phyloP scores from a whole-genome alignment of 345 rosid genomes.

The Sisymbrium altissimum region DNA sequence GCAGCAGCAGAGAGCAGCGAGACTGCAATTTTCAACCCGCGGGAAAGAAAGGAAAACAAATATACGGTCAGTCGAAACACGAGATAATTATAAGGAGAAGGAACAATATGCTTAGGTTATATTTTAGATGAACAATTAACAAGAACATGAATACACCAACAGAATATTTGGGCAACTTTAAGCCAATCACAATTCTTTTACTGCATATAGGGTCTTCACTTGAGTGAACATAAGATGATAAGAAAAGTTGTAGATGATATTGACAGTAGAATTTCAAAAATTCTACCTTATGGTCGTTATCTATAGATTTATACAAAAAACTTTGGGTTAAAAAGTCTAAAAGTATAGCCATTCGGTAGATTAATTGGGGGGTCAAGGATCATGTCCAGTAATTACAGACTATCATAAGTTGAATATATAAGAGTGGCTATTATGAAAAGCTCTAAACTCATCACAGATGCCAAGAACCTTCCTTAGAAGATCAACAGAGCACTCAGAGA shows the following conservation, averaged over 20 bases:
- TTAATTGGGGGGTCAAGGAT: background rate
- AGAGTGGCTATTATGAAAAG: background rate
- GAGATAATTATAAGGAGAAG: background rate
- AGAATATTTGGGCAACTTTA: background rate
- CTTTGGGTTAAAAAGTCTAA: background rate
- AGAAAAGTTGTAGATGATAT: background rate
- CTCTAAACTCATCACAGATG: slow-evolving; percentile 7
- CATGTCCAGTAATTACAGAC: background rate
- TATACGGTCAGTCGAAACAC: background rate
- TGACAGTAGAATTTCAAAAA: background rate
- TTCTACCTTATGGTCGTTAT: background rate
- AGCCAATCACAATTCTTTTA: background rate
- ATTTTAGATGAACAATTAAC: no score
- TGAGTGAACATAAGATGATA: background rate
- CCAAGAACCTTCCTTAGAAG: background rate
- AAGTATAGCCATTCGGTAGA: background rate
- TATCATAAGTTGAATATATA: background rate
- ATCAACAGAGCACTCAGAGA: slow-evolving; percentile 2
- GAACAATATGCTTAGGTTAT: background rate
- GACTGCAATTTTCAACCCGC: slow-evolving; percentile 35
- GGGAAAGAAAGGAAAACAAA: background rate
- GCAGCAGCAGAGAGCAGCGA: slow-evolving; percentile 51
- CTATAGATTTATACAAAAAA: background rate
- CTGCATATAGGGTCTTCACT: background rate
- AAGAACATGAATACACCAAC: background rate